These are phyloP conservation scores for Monosporascus sp. DNA, from an alignment of 2,329 filamentous ascomycete genomes.

Conservation along the genomic window DNA sequence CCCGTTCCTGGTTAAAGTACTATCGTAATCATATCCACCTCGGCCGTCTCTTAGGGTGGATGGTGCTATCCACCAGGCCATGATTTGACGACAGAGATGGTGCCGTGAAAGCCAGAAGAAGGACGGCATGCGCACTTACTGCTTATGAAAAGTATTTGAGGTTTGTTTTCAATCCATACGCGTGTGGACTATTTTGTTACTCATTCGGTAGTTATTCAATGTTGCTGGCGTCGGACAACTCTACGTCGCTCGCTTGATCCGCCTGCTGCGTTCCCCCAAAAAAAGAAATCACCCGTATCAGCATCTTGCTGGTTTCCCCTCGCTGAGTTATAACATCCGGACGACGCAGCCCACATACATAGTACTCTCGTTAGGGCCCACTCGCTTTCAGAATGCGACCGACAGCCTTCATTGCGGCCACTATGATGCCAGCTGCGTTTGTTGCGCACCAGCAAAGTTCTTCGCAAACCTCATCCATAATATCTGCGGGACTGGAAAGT, in stretches of 20 bases:
- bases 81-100: background rate
- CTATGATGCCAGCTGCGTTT: background rate
- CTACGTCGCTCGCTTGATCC: background rate
- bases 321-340: background rate
- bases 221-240: background rate
- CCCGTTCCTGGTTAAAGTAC: background rate
- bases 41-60: background rate
- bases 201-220: background rate
- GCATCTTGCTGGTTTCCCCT: background rate
- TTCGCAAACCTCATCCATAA: background rate
- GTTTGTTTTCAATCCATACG: background rate
- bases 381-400: background rate
- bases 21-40: background rate
- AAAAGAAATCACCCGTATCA: background rate
- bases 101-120: background rate
- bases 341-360: background rate
- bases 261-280: background rate
- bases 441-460: background rate
- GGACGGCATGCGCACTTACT: background rate
- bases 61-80: background rate
- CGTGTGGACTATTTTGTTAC: background rate
- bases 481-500: background rate
- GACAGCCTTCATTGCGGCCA: background rate
- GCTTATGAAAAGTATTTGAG: background rate
- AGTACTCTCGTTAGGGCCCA: too few species aligned